Evolutionary conservation across 768 basidiomycete genomes (phyloP).

Genomic region (Solioccasus polychromus): DNA sequence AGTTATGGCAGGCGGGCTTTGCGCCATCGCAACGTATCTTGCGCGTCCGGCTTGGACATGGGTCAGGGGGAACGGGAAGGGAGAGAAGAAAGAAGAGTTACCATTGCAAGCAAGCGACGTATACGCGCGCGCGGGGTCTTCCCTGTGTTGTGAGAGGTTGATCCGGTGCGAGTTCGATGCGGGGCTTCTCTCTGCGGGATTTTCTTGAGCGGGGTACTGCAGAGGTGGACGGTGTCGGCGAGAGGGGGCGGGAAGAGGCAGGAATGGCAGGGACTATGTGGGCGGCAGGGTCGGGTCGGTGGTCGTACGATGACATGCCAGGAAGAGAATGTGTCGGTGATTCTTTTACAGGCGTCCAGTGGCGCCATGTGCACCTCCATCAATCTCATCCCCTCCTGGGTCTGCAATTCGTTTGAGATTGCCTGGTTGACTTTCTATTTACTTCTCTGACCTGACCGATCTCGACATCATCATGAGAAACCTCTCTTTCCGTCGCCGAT

Average conservation of each 20-base stretch:
- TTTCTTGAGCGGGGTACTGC: slow-evolving; percentile 30
- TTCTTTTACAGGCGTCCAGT: no score
- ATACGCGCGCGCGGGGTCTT: slow-evolving; percentile 71
- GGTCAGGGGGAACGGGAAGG: slow-evolving; percentile 5
- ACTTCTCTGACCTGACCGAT: slow-evolving; percentile 55
- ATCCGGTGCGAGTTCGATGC: slow-evolving; percentile 66
- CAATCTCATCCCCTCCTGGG: no score
- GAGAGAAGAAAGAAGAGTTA: slow-evolving; percentile 26
- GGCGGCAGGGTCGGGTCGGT: background rate
- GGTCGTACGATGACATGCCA: background rate
- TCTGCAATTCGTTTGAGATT: no score
- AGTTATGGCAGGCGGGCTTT: slow-evolving; percentile 75
- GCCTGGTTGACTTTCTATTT: no score
- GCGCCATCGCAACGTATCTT: slow-evolving; percentile 85
- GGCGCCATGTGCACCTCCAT: no score
- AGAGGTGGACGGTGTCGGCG: background rate
- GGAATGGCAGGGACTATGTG: background rate
- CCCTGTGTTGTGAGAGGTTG: slow-evolving; percentile 82
- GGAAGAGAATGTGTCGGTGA: slow-evolving; percentile 51
- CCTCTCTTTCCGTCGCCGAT: slow-evolving; percentile 45
- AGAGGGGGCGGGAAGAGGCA: slow-evolving; percentile 1
- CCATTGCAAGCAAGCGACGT: slow-evolving; percentile 80
- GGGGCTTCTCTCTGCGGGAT: slow-evolving; percentile 51
- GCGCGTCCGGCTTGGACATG: slow-evolving; percentile 54
- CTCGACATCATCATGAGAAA: slow-evolving; percentile 36